Evolutionary conservation across 768 basidiomycete species (phyloP).

Genomic region (Pulveroboletus ravenelii): DNA sequence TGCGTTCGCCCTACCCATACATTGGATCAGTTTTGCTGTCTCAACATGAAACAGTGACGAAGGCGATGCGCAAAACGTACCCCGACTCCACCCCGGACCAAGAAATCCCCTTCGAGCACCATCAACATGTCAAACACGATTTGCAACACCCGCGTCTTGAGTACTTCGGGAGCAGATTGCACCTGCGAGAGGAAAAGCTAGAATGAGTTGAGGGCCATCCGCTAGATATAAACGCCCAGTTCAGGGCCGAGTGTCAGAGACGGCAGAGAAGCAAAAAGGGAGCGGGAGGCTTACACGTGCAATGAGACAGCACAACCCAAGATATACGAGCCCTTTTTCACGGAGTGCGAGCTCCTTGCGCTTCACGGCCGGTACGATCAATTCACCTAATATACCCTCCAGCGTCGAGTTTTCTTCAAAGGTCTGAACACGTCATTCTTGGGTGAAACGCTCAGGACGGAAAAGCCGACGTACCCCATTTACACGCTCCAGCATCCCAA

Average conservation of each 20-base stretch:
- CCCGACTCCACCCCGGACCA: conserved; percentile 40
- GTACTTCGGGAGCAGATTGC: conserved; percentile 53
- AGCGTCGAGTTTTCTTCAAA: conserved; percentile 67
- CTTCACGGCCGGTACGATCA: conserved; percentile 88
- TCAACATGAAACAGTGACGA: too few species aligned
- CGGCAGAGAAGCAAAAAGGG: background rate
- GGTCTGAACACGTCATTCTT: conserved; percentile 29
- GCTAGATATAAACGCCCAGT: conserved; percentile 15
- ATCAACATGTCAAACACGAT: conserved; percentile 83
- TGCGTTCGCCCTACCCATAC: conserved; percentile 43
- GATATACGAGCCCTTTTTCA: conserved; percentile 61
- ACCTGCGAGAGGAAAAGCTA: conserved; percentile 81
- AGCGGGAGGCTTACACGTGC: conserved; percentile 36
- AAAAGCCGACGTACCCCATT: conserved; percentile 56
- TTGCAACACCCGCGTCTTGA: conserved; percentile 70
- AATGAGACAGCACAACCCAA: conserved; percentile 75
- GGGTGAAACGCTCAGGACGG: background rate
- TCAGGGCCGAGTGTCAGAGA: background rate
- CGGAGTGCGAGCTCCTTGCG: conserved; percentile 72
- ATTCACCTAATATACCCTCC: conserved; percentile 65
- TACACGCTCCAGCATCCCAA: conserved; percentile 81
- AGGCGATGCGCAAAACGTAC: conserved; percentile 20
- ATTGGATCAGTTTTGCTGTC: background rate
- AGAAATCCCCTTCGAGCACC: conserved; percentile 68
- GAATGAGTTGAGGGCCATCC: conserved; percentile 47